A percentile compares a stretch with the other conserved stretches of the same genome.
phyloP scores from a whole-genome alignment of 352 stramenopile species.

The Phytophthora idaei region DNA sequence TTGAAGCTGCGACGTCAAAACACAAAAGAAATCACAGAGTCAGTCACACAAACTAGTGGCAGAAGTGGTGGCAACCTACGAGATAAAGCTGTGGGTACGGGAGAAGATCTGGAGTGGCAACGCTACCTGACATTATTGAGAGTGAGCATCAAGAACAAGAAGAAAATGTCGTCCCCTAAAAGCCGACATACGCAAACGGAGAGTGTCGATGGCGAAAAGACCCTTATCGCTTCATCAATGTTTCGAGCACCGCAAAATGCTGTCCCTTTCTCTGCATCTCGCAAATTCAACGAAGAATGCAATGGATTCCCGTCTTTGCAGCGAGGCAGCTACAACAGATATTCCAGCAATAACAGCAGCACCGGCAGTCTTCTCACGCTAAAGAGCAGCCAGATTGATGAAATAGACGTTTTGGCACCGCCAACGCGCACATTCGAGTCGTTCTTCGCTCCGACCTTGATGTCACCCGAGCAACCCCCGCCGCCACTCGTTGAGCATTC shows the following conservation, averaged over 20 bases:
- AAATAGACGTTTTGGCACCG: constrained; percentile 17
- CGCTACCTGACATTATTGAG: constrained; percentile 46
- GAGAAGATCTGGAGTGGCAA: constrained; percentile 43
- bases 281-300: constrained; percentile 19
- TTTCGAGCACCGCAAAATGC: constrained; percentile 12
- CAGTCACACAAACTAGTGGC: constrained; percentile 25
- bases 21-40: constrained; percentile 13
- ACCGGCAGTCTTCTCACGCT: constrained; percentile 22
- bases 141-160: constrained; percentile 43
- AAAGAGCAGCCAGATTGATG: constrained; percentile 28
- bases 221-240: constrained; percentile 9
- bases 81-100: constrained; percentile 22
- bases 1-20: constrained; percentile 16
- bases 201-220: constrained; percentile 9
- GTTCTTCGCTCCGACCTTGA: constrained; percentile 45
- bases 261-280: constrained; percentile 2
- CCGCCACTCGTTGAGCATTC: constrained; percentile 21
- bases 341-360: constrained; percentile 15
- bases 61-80: neutral
- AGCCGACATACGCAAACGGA: constrained; percentile 26
- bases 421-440: constrained; percentile 48
- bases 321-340: constrained; percentile 3
- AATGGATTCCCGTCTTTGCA: constrained; percentile 21
- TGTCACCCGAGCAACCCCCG: constrained; percentile 9
- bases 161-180: constrained; percentile 22